Percentiles rank a stretch among this genome's conserved stretches.
These are phyloP conservation scores for Polytolypa hystricis DNA, from an alignment of 2,329 filamentous ascomycete genomes.

Conservation along the genomic window DNA sequence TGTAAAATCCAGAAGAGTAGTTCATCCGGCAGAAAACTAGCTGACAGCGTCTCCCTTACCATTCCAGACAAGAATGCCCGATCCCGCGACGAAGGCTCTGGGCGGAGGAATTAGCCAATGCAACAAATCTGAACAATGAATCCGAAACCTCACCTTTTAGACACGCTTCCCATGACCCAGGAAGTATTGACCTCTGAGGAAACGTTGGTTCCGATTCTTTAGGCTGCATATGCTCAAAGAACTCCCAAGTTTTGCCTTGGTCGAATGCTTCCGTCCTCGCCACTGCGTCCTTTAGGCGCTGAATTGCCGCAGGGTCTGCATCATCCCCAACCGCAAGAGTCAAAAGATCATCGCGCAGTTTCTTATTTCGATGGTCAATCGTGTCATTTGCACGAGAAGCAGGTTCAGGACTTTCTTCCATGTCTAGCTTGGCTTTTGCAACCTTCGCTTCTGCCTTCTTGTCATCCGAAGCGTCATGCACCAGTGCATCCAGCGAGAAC, in stretches of 20 bases:
- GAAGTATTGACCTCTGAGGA: conserved; percentile 22
- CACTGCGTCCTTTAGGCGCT: conserved; percentile 46
- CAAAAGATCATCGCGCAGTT: conserved; percentile 30
- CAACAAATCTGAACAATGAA: background rate
- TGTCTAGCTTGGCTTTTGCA: conserved; percentile 25
- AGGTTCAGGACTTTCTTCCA: conserved; percentile 13
- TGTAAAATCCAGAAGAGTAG: conserved; percentile 53
- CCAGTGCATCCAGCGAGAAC: conserved; percentile 52
- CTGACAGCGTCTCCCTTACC: conserved; percentile 43
- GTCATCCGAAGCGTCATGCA: conserved; percentile 49
- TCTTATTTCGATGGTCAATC: conserved; percentile 7
- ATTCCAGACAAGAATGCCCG: conserved; percentile 54
- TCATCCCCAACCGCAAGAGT: conserved; percentile 33
- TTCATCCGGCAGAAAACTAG: conserved; percentile 47
- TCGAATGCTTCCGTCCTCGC: conserved; percentile 49
- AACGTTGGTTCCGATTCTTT: conserved; percentile 21
- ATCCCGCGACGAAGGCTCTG: conserved; percentile 41
- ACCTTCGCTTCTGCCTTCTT: conserved; percentile 47
- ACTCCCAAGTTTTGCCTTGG: conserved; percentile 44
- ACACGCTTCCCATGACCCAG: conserved; percentile 20
- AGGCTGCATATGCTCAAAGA: conserved; percentile 36
- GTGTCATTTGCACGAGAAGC: conserved; percentile 4
- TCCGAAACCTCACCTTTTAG: conserved; percentile 22
- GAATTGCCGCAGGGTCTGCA: conserved; percentile 32
- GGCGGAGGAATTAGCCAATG: conserved; percentile 5